Conservation (phyloP, 441 rosid genomes). For the Arabidopsis lyrata region DNA sequence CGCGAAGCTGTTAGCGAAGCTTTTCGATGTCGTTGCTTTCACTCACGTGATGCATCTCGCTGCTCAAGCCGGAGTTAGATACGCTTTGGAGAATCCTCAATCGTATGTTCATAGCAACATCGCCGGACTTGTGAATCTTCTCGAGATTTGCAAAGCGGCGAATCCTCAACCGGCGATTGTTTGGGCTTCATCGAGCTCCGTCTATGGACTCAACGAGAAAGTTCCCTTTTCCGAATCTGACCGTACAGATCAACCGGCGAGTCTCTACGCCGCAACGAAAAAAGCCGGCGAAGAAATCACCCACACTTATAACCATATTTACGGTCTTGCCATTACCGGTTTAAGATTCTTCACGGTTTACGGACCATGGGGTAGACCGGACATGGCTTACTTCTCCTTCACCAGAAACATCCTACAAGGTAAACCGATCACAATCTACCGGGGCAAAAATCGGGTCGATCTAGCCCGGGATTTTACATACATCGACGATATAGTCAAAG, state of each 20-base stretch:
- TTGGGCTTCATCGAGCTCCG: conserved; percentile 97
- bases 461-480: conserved; percentile 93
- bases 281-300: conserved; percentile 95
- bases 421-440: conserved; percentile 80
- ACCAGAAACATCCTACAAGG: conserved; percentile 83
- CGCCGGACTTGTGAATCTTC: conserved; percentile 81
- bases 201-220: conserved; percentile 82
- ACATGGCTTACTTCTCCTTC: conserved; percentile 93
- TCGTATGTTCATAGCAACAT: conserved; percentile 87
- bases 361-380: conserved; percentile 97
- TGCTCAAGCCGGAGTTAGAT: conserved; percentile 95
- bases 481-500: conserved; percentile 90
- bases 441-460: conserved; percentile 79
- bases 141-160: conserved; percentile 78
- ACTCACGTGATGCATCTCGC: conserved; percentile 96
- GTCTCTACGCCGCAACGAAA: conserved; percentile 92
- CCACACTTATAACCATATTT: conserved; percentile 90
- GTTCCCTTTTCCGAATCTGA: conserved; percentile 83
- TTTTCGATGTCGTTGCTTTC: conserved; percentile 84
- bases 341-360: conserved; percentile 91
- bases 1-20: conserved; percentile 64
- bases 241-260: conserved; percentile 86
- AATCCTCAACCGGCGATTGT: conserved; percentile 90
- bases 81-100: conserved; percentile 89
- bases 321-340: conserved; percentile 90